Base-by-base conservation (phyloP, 768 basidiomycete genomes). In the Amyloporia xantha region DNA sequence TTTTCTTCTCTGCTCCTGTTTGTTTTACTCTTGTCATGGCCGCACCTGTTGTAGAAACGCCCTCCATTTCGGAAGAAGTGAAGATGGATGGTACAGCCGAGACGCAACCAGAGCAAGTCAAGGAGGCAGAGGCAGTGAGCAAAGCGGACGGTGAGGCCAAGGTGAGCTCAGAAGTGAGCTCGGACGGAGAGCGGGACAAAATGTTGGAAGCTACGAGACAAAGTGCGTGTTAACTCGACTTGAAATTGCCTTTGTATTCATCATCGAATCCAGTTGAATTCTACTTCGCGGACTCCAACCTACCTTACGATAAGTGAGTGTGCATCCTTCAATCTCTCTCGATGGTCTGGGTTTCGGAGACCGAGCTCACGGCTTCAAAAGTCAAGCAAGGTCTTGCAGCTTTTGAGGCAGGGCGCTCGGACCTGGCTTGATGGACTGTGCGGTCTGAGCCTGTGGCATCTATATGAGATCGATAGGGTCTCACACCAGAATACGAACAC, bases 231-330 rank as follows among this genome's bases (percentile, higher is more conserved):
- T 36, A n/a, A 50, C 36, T 40, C 19, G 17, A 6, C 27, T 24
- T 10, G 20, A 3, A 17, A 9, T 45, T 20, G 2, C 23, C 11
- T 12, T 11, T 2, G 11, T 11, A 12, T 45, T 17, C 19, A 28
- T 49, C 1, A 50, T 40, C 24, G 9, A 6, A 23, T 35, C 7
- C 39, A 96, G 94, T 95, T 59, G 89, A 93, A 63, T 97, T 96
- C 68, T 96, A 97, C 73, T 93, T 98, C 68, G 88, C 88, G 44
- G 92, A 95, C 67, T 78, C 91, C n/a, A 96, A 97, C 68, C 78
- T 98, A 46, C 94, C 94, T 1, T 92, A 79, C 55, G 90, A 92
- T 75, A 87, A 81, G 86, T 86, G 59, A 47, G 48, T 55, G 41
- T 4, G 1, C 19, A 19, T 23, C 7, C 21, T 15, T 26, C 21